Conservation (phyloP, 352 stramenopile species). For the Phytopythium oedochilum region DNA sequence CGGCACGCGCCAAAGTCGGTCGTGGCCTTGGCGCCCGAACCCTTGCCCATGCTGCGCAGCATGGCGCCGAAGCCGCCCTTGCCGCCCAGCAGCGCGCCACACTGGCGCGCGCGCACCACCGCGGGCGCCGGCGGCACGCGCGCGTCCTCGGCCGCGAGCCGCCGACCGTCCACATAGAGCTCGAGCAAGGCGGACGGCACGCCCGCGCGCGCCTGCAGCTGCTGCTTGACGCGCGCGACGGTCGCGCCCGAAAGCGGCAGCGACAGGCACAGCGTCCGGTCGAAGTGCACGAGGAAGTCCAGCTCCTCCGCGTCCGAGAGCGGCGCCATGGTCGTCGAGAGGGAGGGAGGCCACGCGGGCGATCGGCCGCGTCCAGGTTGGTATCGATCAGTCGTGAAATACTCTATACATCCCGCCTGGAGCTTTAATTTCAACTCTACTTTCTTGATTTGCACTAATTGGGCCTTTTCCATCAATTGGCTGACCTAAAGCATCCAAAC, state of each 20-base stretch:
- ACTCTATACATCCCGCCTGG: too few species aligned
- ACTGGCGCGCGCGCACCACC: conserved; percentile 60
- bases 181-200: conserved; percentile 48
- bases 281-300: conserved; percentile 82
- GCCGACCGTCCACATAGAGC: conserved; percentile 52
- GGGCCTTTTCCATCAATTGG: too few species aligned
- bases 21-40: conserved; percentile 57
- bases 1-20: conserved; percentile 79
- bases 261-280: conserved; percentile 67
- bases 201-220: conserved; percentile 37
- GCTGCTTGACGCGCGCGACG: conserved; percentile 29
- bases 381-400: background rate
- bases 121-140: conserved; percentile 40
- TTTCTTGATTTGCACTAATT: too few species aligned
- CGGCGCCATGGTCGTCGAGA: conserved; percentile 19
- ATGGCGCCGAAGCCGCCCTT: conserved; percentile 87
- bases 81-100: conserved; percentile 59
- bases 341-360: too few species aligned
- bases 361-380: background rate
- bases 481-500: too few species aligned
- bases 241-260: conserved; percentile 32
- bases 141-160: conserved; percentile 27
- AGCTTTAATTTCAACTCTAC: too few species aligned
- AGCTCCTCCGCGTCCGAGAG: conserved; percentile 20
- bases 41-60: conserved; percentile 77